Evolutionary conservation across 1,284 basidiomycete genomes (phyloP).

Genomic region (Coniophora puteana): DNA sequence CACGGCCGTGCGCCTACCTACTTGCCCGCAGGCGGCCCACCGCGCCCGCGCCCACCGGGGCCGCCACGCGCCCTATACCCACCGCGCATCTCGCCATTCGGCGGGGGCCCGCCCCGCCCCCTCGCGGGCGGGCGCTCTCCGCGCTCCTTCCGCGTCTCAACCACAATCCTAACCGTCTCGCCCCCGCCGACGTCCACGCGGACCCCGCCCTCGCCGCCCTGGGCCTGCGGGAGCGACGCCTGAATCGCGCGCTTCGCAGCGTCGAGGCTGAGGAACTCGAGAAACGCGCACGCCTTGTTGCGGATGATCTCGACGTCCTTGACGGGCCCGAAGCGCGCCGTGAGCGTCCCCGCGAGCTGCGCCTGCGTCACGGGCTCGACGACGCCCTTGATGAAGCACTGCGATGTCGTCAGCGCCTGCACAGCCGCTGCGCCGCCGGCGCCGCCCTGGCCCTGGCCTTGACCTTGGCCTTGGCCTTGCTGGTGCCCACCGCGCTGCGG

Average conservation of each 20-base stretch:
- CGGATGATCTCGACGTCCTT: constrained; percentile 90
- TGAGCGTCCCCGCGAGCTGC: constrained; percentile 57
- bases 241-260: constrained; percentile 83
- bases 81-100: constrained; percentile 38
- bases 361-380: constrained; percentile 69
- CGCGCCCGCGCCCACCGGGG: constrained; percentile 30
- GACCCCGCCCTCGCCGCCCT: constrained; percentile 89
- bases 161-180: constrained; percentile 55
- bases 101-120: constrained; percentile 44
- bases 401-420: constrained; percentile 58
- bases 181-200: constrained; percentile 61
- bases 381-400: constrained; percentile 89
- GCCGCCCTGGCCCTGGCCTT: constrained; percentile 24
- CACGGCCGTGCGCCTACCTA: neutral
- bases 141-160: constrained; percentile 90
- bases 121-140: constrained; percentile 61
- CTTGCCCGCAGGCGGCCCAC: constrained; percentile 19
- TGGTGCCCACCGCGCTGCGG: constrained; percentile 25
- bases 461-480: too few species aligned
- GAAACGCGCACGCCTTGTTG: constrained; percentile 89
- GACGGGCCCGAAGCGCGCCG: constrained; percentile 77
- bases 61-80: constrained; percentile 33
- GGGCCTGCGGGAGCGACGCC: constrained; percentile 56
- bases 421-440: constrained; percentile 57
- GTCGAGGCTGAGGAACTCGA: constrained; percentile 83